Percentiles rank a stretch among this genome's conserved stretches.
phyloP scores from a whole-genome alignment of 805 yeast genomes.

The Spathaspora passalidarum region DNA sequence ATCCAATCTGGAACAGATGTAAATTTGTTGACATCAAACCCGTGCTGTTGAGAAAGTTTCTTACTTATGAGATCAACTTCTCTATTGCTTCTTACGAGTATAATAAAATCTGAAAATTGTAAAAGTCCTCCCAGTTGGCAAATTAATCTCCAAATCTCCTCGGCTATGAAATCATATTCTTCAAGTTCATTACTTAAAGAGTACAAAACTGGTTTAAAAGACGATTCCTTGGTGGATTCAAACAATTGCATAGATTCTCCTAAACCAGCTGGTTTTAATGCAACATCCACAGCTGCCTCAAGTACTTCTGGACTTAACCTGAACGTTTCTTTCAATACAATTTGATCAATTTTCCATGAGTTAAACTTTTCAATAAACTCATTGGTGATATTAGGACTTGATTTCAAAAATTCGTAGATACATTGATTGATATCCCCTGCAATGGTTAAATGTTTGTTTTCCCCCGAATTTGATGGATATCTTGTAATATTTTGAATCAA shows the following conservation, averaged over 20 bases:
- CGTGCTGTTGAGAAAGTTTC: constrained; percentile 33
- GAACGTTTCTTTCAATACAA: constrained; percentile 50
- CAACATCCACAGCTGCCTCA: constrained; percentile 34
- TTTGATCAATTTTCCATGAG: constrained; percentile 17
- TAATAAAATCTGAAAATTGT: constrained; percentile 47
- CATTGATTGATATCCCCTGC: constrained; percentile 75
- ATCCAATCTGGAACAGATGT: constrained; percentile 53
- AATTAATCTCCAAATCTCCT: constrained; percentile 43
- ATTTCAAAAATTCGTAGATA: constrained; percentile 65
- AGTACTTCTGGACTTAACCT: constrained; percentile 60
- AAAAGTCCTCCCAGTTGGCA: constrained; percentile 40
- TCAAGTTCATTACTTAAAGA: constrained; percentile 20
- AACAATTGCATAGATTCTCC: constrained; percentile 4
- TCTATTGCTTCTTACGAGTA: constrained; percentile 51
- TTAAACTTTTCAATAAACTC: constrained; percentile 17
- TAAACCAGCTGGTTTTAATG: constrained; percentile 10
- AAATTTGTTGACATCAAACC: constrained; percentile 42
- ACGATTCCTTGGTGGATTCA: constrained; percentile 15
- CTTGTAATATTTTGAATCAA: constrained; percentile 39
- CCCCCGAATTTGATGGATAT: constrained; percentile 24
- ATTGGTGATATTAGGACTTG: constrained; percentile 30
- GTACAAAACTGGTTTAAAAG: constrained; percentile 22
- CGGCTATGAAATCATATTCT: constrained; percentile 41
- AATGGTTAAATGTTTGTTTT: constrained; percentile 51
- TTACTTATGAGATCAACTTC: constrained; percentile 41